Conservation (phyloP, 805 yeast genomes). For the Yarrowia sp. region DNA sequence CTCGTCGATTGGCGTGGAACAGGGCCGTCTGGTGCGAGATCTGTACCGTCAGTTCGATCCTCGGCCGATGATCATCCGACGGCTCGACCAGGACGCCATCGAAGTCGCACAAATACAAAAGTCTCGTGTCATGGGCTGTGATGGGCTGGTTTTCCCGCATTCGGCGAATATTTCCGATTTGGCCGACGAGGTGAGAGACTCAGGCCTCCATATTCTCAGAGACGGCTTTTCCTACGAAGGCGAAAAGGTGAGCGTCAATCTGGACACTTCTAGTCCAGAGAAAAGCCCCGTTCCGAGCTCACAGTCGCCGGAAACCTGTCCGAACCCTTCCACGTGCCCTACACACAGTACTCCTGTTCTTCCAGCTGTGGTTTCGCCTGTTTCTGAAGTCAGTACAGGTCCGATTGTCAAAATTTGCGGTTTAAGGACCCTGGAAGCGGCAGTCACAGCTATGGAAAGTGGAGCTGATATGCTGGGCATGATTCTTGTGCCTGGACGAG, state of each 20-base stretch:
- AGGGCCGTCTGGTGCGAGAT: constrained; percentile 22
- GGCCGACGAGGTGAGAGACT: constrained; percentile 15
- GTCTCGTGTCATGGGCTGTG: constrained; percentile 33
- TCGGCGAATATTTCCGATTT: constrained; percentile 2
- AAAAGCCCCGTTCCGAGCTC: neutral
- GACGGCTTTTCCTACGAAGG: constrained; percentile 17
- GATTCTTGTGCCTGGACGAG: constrained; percentile 83
- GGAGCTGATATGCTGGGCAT: constrained; percentile 86
- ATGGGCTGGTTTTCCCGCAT: constrained; percentile 25
- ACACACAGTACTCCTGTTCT: neutral
- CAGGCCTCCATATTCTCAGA: constrained; percentile 15
- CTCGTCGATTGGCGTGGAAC: constrained; percentile 17
- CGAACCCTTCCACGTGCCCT: constrained; percentile 2
- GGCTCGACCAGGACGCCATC: constrained; percentile 1
- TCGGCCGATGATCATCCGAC: constrained; percentile 29
- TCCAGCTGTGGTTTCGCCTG: neutral
- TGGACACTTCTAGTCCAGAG: neutral
- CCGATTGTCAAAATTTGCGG: constrained; percentile 86
- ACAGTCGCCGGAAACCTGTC: neutral
- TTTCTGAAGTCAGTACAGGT: too few relatives aligned
- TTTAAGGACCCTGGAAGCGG: constrained; percentile 69
- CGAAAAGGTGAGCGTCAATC: constrained; percentile 26
- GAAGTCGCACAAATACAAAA: constrained; percentile 22
- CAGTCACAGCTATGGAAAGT: constrained; percentile 66
- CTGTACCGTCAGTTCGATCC: constrained; percentile 27